Evolutionary conservation across 2,329 filamentous ascomycete species (phyloP).

Genomic region (Aureobasidium zeae): DNA sequence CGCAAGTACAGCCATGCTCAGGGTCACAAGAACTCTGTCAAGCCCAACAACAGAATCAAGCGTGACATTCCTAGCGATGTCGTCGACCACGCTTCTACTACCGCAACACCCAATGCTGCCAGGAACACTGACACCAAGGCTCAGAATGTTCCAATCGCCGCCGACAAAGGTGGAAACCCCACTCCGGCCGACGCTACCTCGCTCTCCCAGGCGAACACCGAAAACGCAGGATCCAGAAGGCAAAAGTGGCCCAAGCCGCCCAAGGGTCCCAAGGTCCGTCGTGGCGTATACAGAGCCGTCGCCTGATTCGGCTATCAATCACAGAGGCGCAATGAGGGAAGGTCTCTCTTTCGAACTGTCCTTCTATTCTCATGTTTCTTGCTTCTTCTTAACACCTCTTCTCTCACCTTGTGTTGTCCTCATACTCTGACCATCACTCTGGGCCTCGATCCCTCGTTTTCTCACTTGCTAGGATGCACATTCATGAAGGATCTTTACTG

Average conservation of each 20-base stretch:
- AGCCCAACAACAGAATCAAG: conserved; percentile 13
- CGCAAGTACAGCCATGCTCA: background rate
- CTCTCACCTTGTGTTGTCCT: background rate
- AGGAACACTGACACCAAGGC: background rate
- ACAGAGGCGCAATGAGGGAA: conserved; percentile 4
- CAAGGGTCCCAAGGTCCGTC: conserved; percentile 2
- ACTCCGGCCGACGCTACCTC: background rate
- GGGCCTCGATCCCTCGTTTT: background rate
- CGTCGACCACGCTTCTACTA: background rate
- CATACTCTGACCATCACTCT: background rate
- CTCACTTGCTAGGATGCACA: conserved; percentile 6
- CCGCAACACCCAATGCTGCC: background rate
- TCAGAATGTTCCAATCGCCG: background rate
- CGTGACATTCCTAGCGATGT: conserved; percentile 1
- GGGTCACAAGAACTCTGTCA: conserved; percentile 2
- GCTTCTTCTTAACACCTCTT: conserved; percentile 2
- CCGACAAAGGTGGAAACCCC: background rate
- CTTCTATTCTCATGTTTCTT: background rate
- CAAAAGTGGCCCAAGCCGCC: conserved; percentile 2
- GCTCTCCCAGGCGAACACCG: background rate
- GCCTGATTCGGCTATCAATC: background rate
- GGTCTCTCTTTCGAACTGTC: background rate
- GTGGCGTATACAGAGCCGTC: background rate
- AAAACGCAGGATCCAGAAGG: background rate
- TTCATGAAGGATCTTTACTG: background rate